phyloP scores from a whole-genome alignment of 345 rosid species.

The Atalantia buxifolia region DNA sequence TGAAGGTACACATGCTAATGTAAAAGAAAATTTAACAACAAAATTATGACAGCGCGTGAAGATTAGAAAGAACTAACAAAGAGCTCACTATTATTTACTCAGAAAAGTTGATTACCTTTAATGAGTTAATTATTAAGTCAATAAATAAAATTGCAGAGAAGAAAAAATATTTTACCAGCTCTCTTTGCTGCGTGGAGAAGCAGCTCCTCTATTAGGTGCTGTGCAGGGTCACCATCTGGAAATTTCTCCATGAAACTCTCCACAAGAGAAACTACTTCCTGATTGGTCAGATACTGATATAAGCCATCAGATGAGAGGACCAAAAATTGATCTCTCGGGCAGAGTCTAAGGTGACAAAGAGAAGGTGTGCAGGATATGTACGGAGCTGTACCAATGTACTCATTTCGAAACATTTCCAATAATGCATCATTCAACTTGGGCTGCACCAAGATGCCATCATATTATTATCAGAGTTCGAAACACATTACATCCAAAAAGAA shows the following conservation, averaged over 20 bases:
- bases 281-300: slow-evolving; percentile 89
- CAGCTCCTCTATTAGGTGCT: slow-evolving; percentile 88
- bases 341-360: slow-evolving; percentile 76
- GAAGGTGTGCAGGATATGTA: slow-evolving; percentile 84
- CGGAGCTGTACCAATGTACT: slow-evolving; percentile 83
- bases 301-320: slow-evolving; percentile 94
- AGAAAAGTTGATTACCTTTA: not conserved
- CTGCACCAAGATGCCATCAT: slow-evolving; percentile 41
- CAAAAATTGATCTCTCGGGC: slow-evolving; percentile 82
- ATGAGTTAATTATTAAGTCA: not conserved
- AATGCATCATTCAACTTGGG: slow-evolving; percentile 76
- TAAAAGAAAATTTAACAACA: not conserved
- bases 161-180: slow-evolving; percentile 59
- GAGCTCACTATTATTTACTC: not conserved
- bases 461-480: slow-evolving; percentile 1
- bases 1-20: not conserved
- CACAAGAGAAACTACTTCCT: slow-evolving; percentile 82
- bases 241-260: slow-evolving; percentile 85
- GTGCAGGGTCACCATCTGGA: slow-evolving; percentile 98
- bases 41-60: not conserved
- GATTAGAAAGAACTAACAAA: not conserved
- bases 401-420: slow-evolving; percentile 86
- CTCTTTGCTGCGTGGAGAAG: slow-evolving; percentile 92
- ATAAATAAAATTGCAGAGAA: not conserved
- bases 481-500: not conserved